A percentile compares a stretch with the other conserved stretches of the same genome.
These are phyloP conservation scores for Cutaneotrichosporon cavernicola DNA, from an alignment of 1,284 basidiomycete genomes.

Conservation along the genomic window DNA sequence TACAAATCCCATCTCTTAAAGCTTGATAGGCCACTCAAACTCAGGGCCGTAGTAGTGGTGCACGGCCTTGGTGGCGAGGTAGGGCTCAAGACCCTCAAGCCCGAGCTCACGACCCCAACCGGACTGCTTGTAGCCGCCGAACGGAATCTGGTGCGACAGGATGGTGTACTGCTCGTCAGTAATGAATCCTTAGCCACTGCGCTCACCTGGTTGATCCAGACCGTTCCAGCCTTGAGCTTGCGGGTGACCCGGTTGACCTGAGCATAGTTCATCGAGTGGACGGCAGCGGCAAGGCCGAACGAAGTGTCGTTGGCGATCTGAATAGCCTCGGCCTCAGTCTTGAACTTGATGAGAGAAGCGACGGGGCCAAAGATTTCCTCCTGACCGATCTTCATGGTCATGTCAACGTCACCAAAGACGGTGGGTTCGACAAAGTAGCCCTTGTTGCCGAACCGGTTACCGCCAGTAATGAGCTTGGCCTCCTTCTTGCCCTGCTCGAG, in stretches of 20 bases:
- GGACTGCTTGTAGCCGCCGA: constrained; percentile 32
- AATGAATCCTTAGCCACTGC: not conserved
- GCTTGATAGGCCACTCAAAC: constrained; percentile 23
- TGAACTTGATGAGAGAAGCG: constrained; percentile 53
- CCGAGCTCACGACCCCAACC: constrained; percentile 27
- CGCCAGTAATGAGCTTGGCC: constrained; percentile 75
- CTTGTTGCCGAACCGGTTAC: constrained; percentile 53
- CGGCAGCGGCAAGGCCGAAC: constrained; percentile 85
- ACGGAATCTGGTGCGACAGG: constrained; percentile 65
- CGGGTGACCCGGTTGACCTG: constrained; percentile 93
- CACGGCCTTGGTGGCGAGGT: constrained; percentile 19
- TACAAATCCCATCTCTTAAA: not conserved
- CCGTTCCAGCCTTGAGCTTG: constrained; percentile 86
- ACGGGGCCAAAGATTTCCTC: constrained; percentile 57
- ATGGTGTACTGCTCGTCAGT: constrained; percentile 61
- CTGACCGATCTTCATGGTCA: constrained; percentile 42
- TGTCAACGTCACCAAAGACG: constrained; percentile 46
- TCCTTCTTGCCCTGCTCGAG: constrained; percentile 82
- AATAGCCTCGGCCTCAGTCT: constrained; percentile 57
- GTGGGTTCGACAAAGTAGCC: constrained; percentile 45
- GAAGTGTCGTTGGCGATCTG: constrained; percentile 75
- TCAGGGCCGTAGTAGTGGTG: constrained; percentile 21
- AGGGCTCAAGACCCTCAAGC: constrained; percentile 54
- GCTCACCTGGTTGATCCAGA: constrained; percentile 60
- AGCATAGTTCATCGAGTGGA: constrained; percentile 84